Percentiles rank a stretch among this genome's conserved stretches.
These are phyloP conservation scores for Cyclotella choctawhatcheeana DNA, from an alignment of 108 stramenopile genomes.

Conservation along the genomic window DNA sequence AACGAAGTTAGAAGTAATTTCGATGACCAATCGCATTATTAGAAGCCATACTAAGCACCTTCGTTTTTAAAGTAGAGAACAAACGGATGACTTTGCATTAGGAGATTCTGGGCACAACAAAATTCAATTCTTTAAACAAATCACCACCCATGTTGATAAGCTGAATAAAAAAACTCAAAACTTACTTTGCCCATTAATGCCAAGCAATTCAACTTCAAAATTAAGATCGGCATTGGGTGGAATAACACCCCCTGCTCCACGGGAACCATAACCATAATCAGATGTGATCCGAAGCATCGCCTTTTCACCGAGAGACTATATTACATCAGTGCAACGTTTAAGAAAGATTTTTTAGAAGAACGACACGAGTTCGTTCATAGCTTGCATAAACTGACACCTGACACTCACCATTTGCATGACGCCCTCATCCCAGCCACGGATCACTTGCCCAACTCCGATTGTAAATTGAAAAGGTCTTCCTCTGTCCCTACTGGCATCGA, in stretches of 20 bases:
- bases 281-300: conserved; percentile 74
- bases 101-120: too few relatives aligned
- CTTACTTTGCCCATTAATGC: conserved; percentile 57
- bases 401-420: conserved; percentile 42
- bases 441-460: conserved; percentile 79
- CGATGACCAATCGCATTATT: too few relatives aligned
- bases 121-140: too few relatives aligned
- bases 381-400: neutral
- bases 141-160: too few relatives aligned
- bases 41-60: too few relatives aligned
- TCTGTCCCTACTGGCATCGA: conserved; percentile 78
- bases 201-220: conserved; percentile 78
- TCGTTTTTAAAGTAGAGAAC: too few relatives aligned
- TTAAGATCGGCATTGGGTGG: conserved; percentile 87
- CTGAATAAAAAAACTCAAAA: too few relatives aligned
- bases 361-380: neutral
- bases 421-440: conserved; percentile 67
- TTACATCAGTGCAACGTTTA: neutral
- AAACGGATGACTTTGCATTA: too few relatives aligned
- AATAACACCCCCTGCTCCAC: conserved; percentile 87
- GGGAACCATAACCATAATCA: conserved; percentile 86
- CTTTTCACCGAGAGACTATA: conserved; percentile 72
- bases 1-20: too few relatives aligned
- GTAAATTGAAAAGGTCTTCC: conserved; percentile 79
- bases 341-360: too few relatives aligned